Percentiles rank a stretch among this genome's conserved stretches.
Conservation (phyloP, 2,329 filamentous ascomycete species). For the Fusarium sp. region DNA sequence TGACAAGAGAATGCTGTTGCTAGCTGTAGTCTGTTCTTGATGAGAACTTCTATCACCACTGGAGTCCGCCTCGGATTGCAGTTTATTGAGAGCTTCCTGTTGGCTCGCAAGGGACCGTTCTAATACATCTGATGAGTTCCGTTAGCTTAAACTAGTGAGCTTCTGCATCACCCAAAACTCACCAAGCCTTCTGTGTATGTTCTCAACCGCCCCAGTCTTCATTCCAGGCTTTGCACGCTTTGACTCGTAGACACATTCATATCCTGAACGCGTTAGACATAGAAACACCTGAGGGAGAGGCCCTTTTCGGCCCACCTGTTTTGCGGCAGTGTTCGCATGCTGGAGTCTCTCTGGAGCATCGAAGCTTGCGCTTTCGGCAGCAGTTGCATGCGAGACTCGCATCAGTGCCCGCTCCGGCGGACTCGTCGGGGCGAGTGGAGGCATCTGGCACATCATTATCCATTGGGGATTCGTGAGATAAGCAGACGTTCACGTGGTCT, state of each 20-base stretch:
- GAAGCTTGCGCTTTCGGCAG: constrained; percentile 11
- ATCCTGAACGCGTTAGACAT: not conserved
- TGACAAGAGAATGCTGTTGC: constrained; percentile 11
- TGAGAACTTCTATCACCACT: not conserved
- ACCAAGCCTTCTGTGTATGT: constrained; percentile 50
- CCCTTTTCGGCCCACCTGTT: not conserved
- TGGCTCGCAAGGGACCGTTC: constrained; percentile 30
- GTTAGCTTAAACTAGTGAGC: not conserved
- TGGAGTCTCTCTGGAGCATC: constrained; percentile 7
- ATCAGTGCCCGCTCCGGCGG: not conserved
- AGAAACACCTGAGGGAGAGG: no score
- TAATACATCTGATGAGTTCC: constrained; percentile 9
- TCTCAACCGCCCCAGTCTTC: constrained; percentile 53
- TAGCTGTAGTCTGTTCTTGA: not conserved
- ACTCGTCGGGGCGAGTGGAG: constrained; percentile 1
- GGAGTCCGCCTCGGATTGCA: not conserved
- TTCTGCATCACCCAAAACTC: not conserved
- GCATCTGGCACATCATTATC: not conserved
- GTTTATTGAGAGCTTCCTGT: constrained; percentile 9
- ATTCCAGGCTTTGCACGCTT: constrained; percentile 53
- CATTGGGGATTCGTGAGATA: not conserved
- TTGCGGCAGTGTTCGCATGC: constrained; percentile 9
- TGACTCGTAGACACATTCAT: constrained; percentile 13
- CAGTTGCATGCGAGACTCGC: constrained; percentile 6
- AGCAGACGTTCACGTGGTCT: not conserved